Conservation (phyloP, 495 filamentous ascomycete genomes). For the Massariosphaeria phaeospora region DNA sequence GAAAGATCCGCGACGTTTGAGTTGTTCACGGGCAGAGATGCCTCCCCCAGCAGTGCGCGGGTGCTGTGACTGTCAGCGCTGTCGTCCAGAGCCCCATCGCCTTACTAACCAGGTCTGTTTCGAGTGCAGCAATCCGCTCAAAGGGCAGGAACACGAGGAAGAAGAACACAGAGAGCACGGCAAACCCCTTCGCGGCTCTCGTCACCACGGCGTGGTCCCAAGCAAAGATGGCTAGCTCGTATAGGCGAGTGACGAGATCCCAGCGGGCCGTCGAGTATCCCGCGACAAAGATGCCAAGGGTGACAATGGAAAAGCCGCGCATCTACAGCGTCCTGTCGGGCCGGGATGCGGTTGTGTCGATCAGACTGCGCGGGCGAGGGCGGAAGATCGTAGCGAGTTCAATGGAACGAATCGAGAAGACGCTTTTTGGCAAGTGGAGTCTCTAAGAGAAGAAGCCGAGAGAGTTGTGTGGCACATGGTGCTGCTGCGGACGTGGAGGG, state of each 20-base stretch:
- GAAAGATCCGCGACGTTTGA: constrained; percentile 91
- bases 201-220: constrained; percentile 97
- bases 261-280: constrained; percentile 98
- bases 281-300: constrained; percentile 95
- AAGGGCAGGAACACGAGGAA: constrained; percentile 69
- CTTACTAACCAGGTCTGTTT: constrained; percentile 58
- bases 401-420: no score
- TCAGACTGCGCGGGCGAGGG: no score
- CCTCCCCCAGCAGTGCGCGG: constrained; percentile 74
- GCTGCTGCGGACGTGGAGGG: not conserved
- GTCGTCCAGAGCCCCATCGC: not conserved
- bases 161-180: constrained; percentile 70
- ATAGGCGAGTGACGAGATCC: constrained; percentile 91
- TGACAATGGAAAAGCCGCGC: constrained; percentile 93
- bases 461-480: not conserved
- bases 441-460: no score
- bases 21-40: constrained; percentile 91
- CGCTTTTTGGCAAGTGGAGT: no score
- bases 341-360: not conserved
- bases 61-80: constrained; percentile 53
- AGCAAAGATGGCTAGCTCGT: constrained; percentile 93
- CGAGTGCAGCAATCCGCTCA: constrained; percentile 63
- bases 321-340: constrained; percentile 49
- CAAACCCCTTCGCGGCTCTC: constrained; percentile 68
- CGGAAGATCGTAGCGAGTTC: no score